phyloP scores from a whole-genome alignment of 2,329 filamentous ascomycete species.

The Orbilia blumenaviensis region DNA sequence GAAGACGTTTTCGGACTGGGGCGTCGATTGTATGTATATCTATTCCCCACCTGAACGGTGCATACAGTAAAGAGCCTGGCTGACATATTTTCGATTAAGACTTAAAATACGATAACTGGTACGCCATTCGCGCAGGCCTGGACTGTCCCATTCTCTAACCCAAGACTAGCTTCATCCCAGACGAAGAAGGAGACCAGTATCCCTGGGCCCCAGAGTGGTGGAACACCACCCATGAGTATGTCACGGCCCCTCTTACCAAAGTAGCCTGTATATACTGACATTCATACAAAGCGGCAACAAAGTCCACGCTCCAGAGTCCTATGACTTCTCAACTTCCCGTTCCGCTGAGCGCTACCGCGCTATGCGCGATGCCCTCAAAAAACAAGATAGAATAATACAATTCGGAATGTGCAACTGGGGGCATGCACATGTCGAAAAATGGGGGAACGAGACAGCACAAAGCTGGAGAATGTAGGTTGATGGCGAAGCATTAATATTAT shows the following conservation, averaged over 20 bases:
- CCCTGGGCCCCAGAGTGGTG: conserved; percentile 48
- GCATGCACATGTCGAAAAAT: conserved; percentile 64
- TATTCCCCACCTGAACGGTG: background rate
- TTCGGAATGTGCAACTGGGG: conserved; percentile 69
- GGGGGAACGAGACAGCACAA: conserved; percentile 65
- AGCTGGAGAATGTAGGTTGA: conserved; percentile 61
- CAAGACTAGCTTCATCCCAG: conserved; percentile 30
- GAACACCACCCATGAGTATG: conserved; percentile 42
- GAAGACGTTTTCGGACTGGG: conserved; percentile 68
- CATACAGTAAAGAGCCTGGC: background rate
- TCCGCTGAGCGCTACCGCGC: conserved; percentile 64
- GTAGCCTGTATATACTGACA: no score
- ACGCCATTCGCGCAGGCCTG: conserved; percentile 57
- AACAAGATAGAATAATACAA: conserved; percentile 64
- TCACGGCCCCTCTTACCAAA: conserved; percentile 47
- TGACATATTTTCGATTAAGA: conserved; percentile 59
- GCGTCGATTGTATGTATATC: conserved; percentile 65
- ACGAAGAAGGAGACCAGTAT: conserved; percentile 51
- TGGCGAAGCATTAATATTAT: background rate
- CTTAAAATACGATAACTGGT: conserved; percentile 70
- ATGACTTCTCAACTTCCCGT: conserved; percentile 65
- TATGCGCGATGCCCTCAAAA: conserved; percentile 67
- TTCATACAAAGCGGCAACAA: conserved; percentile 59
- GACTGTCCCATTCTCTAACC: background rate
- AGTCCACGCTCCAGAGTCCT: conserved; percentile 62